Conservation (phyloP, 2,329 filamentous ascomycete genomes). For the Septoria petroselini region DNA sequence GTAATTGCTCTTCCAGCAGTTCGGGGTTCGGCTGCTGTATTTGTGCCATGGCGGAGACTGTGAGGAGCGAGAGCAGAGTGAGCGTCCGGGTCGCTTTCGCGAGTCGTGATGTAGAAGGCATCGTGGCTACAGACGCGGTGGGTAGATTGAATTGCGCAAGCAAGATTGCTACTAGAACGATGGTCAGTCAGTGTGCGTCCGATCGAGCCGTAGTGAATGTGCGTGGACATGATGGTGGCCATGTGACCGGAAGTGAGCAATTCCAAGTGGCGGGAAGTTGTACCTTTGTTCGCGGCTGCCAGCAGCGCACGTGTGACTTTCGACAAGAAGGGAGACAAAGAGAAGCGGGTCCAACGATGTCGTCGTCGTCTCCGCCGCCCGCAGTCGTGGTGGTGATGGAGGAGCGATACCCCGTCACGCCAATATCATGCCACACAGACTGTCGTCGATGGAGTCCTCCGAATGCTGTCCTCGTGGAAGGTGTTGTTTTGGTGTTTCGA, state of each 20-base stretch:
- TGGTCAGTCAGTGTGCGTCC: constrained; percentile 30
- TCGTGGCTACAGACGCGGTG: constrained; percentile 44
- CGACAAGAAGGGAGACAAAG: constrained; percentile 13
- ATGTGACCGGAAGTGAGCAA: constrained; percentile 13
- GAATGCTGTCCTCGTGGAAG: neutral
- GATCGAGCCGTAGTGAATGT: neutral
- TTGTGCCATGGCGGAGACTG: constrained; percentile 35
- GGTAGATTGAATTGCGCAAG: constrained; percentile 41
- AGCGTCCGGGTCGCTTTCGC: constrained; percentile 14
- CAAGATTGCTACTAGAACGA: constrained; percentile 12
- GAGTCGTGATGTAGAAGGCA: constrained; percentile 15
- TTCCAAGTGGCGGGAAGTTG: constrained; percentile 8
- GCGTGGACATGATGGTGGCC: constrained; percentile 5
- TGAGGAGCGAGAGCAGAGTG: constrained; percentile 21
- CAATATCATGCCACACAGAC: constrained; percentile 11
- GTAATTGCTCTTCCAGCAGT: constrained; percentile 48
- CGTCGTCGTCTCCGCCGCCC: constrained; percentile 1
- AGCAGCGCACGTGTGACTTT: constrained; percentile 27
- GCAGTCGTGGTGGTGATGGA: neutral
- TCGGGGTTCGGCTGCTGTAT: constrained; percentile 55
- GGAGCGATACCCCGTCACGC: constrained; percentile 14
- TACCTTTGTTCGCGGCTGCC: constrained; percentile 28
- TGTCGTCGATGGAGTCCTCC: neutral
- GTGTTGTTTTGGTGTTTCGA: constrained; percentile 4
- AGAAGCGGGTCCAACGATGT: neutral